phyloP scores from a whole-genome alignment of 441 rosid species.

The Erodium texanum region DNA sequence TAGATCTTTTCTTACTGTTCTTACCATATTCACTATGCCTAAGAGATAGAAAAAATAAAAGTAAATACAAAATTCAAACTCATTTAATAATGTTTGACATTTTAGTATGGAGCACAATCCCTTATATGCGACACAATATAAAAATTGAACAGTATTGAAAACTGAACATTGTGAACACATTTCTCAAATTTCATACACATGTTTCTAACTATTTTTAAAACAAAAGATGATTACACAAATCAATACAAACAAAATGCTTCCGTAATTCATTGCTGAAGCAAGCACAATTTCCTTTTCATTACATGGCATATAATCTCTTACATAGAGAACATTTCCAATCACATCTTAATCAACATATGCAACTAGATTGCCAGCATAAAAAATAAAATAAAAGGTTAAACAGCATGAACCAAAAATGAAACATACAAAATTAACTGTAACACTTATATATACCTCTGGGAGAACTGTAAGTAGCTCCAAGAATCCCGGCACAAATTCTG shows the following conservation, averaged over 20 bases:
- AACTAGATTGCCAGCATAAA: background rate
- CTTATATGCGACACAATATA: too few species aligned
- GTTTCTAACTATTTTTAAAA: too few species aligned
- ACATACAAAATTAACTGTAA: constrained; percentile 50
- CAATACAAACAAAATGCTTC: background rate
- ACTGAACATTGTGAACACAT: too few species aligned
- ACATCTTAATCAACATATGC: background rate
- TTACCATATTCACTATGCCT: too few species aligned
- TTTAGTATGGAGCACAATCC: too few species aligned
- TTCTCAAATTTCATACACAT: too few species aligned
- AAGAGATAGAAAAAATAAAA: too few species aligned
- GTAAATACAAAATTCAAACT: too few species aligned
- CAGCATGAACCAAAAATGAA: background rate
- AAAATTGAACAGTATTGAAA: too few species aligned
- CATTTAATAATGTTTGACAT: background rate
- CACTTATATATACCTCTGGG: constrained; percentile 63
- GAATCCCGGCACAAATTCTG: constrained; percentile 90
- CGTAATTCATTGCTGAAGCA: background rate
- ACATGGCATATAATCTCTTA: background rate
- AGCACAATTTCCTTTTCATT: constrained; percentile 4
- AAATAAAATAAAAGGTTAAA: background rate
- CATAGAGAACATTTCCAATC: background rate
- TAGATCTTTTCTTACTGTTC: too few species aligned
- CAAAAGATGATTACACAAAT: too few species aligned
- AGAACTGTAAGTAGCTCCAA: constrained; percentile 91